A percentile compares a stretch with the other conserved stretches of the same genome.
Conservation (phyloP, 768 basidiomycete genomes). For the Hericium coralloides region DNA sequence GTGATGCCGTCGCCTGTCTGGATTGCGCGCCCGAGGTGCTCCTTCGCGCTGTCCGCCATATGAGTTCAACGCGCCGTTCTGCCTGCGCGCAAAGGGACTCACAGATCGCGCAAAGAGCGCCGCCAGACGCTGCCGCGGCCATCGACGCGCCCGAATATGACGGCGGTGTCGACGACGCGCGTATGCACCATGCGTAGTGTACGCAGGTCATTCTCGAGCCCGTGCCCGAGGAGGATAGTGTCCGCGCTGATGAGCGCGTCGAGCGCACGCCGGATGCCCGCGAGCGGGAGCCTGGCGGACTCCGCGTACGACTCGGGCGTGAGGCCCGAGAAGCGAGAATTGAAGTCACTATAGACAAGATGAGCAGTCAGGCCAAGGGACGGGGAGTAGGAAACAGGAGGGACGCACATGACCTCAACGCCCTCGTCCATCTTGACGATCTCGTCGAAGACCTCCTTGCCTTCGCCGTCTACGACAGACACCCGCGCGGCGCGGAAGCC, state of each 20-base stretch:
- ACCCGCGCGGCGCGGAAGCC: conserved; percentile 88
- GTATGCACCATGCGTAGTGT: conserved; percentile 84
- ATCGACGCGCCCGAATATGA: conserved; percentile 78
- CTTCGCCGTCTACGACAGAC: conserved; percentile 76
- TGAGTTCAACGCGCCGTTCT: conserved; percentile 3
- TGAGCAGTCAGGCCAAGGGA: not conserved
- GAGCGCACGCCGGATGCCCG: conserved; percentile 57
- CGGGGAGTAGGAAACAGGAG: not conserved
- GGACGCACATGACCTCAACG: conserved; percentile 63
- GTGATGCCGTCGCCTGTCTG: conserved; percentile 66
- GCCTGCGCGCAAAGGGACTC: conserved; percentile 10
- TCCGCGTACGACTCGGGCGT: conserved; percentile 44
- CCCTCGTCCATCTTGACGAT: conserved; percentile 73
- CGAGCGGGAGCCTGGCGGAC: conserved; percentile 56
- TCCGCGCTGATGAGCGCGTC: conserved; percentile 63
- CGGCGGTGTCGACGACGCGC: conserved; percentile 78
- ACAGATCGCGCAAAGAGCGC: conserved; percentile 78
- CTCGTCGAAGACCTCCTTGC: conserved; percentile 73
- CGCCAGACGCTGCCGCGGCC: conserved; percentile 46
- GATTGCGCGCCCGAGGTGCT: conserved; percentile 72
- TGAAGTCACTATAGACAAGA: conserved; percentile 59
- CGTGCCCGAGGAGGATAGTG: conserved; percentile 87
- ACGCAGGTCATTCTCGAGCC: conserved; percentile 89
- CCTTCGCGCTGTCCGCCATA: conserved; percentile 52
- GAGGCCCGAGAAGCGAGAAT: conserved; percentile 86